Conservation (phyloP, 768 basidiomycete genomes). For the Podaxis sp. region DNA sequence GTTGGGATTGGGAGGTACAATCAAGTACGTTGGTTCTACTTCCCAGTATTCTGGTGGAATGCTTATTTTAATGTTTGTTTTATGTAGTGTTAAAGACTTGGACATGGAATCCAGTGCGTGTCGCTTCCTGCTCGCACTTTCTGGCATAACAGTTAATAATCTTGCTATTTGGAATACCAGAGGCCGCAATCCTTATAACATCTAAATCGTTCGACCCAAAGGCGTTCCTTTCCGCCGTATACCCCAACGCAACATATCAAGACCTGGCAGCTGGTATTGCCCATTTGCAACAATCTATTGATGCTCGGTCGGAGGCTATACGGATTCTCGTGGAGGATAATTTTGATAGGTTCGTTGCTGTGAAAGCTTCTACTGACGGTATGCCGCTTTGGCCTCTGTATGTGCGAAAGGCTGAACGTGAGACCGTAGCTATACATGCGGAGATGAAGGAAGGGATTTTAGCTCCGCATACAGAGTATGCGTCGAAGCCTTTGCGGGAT, state of each 20-base stretch:
- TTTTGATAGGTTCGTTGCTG: conserved; percentile 96
- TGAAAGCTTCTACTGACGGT: conserved; percentile 98
- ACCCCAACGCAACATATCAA: conserved; percentile 94
- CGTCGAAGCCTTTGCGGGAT: conserved; percentile 76
- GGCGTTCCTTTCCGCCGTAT: conserved; percentile 83
- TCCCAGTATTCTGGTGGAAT: not conserved
- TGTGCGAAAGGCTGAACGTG: conserved; percentile 12
- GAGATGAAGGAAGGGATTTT: conserved; percentile 94
- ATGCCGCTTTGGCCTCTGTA: conserved; percentile 18
- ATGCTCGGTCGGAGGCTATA: conserved; percentile 92
- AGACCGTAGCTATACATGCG: conserved; percentile 67
- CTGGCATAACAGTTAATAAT: not conserved
- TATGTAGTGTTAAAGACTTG: conserved; percentile 56
- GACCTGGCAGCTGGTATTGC: conserved; percentile 80
- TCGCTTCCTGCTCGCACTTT: not conserved
- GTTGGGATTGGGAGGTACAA: conserved; percentile 66
- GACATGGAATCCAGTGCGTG: conserved; percentile 76
- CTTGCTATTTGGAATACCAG: conserved; percentile 32
- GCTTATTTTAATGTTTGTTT: not conserved
- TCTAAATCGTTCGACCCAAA: conserved; percentile 98
- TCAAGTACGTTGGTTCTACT: conserved; percentile 50
- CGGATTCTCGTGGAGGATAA: conserved; percentile 95
- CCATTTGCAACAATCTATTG: conserved; percentile 75
- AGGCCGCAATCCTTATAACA: conserved; percentile 78
- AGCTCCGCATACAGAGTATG: conserved; percentile 74